These are phyloP conservation scores for Pholiota microspora DNA, from an alignment of 768 basidiomycete species.

Conservation along the genomic window DNA sequence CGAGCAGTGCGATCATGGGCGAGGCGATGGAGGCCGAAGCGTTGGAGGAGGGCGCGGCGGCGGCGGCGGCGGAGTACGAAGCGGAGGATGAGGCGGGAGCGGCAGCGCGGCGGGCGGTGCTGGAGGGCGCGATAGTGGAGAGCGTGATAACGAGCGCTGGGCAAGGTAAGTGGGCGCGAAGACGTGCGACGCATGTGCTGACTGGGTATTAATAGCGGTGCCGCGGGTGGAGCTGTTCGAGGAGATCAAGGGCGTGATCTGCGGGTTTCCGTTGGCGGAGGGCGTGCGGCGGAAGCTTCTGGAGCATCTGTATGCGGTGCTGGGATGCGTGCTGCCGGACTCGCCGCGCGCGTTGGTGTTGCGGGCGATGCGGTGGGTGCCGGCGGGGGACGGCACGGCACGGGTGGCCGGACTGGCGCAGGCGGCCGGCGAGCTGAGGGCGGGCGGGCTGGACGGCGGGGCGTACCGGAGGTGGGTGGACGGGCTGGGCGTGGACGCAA, in stretches of 20 bases:
- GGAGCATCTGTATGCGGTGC: constrained; percentile 36
- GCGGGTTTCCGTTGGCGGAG: constrained; percentile 33
- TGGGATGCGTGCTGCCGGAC: constrained; percentile 29
- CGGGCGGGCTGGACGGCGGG: constrained; percentile 20
- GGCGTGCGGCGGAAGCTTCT: constrained; percentile 34
- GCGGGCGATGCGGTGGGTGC: constrained; percentile 32
- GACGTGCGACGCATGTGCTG: constrained; percentile 8
- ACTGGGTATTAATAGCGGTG: constrained; percentile 32
- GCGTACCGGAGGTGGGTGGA: constrained; percentile 38
- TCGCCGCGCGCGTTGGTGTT: constrained; percentile 36
- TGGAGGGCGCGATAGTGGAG: constrained; percentile 78
- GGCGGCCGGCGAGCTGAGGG: constrained; percentile 39
- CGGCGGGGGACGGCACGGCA: constrained; percentile 27
- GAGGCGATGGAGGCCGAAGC: constrained; percentile 16
- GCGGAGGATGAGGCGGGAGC: constrained; percentile 49
- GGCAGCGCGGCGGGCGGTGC: constrained; percentile 61
- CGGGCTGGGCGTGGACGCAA: constrained; percentile 46
- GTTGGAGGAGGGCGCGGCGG: constrained; percentile 3
- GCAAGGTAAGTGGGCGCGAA: constrained; percentile 47
- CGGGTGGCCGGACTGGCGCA: constrained; percentile 36
- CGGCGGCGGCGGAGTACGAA: constrained; percentile 17
- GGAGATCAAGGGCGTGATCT: constrained; percentile 35
- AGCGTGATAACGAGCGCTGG: constrained; percentile 74
- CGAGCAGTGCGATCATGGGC: constrained; percentile 27
- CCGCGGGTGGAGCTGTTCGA: constrained; percentile 41